These are phyloP conservation scores for Fraxinus greggii DNA, from an alignment of 305 asterid species.

Conservation along the genomic window DNA sequence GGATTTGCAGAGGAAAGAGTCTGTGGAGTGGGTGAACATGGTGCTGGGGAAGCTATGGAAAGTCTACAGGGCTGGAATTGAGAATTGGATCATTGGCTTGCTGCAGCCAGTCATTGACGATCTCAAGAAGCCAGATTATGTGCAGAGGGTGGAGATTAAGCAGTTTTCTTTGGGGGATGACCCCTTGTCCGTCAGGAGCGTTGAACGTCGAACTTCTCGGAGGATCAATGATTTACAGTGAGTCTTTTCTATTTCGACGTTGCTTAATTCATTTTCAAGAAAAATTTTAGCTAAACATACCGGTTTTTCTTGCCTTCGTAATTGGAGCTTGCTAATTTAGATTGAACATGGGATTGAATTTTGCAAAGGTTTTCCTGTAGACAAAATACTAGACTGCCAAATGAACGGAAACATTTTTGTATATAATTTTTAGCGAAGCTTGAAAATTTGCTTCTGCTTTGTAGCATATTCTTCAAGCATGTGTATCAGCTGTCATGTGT, in stretches of 20 bases:
- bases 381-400: not conserved
- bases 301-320: not conserved
- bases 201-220: slow-evolving; percentile 88
- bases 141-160: slow-evolving; percentile 86
- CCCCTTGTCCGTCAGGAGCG: slow-evolving; percentile 91
- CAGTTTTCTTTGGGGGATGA: slow-evolving; percentile 90
- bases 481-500: not conserved
- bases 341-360: not conserved
- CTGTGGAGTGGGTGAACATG: slow-evolving; percentile 98
- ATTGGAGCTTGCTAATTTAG: not conserved
- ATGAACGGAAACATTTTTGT: not conserved
- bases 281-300: not conserved
- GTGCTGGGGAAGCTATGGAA: slow-evolving; percentile 97
- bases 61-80: slow-evolving; percentile 75
- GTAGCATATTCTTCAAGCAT: not conserved
- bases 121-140: slow-evolving; percentile 90
- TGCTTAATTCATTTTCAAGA: not conserved
- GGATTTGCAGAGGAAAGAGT: slow-evolving; percentile 93
- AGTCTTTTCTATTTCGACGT: slow-evolving; percentile 33
- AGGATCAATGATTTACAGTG: slow-evolving; percentile 90
- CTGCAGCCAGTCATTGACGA: slow-evolving; percentile 94
- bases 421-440: not conserved
- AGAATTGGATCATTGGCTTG: slow-evolving; percentile 85
- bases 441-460: not conserved
- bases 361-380: not conserved